Base-by-base conservation (phyloP, 176 grass and related monocot species). In the Poa annua region DNA sequence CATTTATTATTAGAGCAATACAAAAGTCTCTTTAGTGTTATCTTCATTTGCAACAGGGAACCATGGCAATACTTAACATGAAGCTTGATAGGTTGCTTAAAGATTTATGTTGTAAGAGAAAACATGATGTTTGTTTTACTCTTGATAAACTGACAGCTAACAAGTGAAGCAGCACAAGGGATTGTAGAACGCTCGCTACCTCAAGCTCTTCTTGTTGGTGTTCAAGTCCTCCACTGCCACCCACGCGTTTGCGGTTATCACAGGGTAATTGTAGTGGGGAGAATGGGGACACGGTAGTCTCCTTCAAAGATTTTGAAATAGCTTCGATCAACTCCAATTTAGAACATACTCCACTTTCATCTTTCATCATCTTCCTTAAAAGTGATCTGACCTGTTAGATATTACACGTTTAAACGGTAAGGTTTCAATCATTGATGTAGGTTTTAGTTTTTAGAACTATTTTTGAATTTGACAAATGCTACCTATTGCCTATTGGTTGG, bases 281-380 rank as follows among this genome's bases (percentile, higher is more conserved):
- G 13, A 74, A 86, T 44, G 66, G 71, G 15, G 41, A 53, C 22
- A 64, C n/a, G 17, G 3, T 82, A 72, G 86, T 92, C 64, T 85
- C 86, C 48, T 84, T 74, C 11, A 93, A 63, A 42, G 48, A 84
- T 67, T 83, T 91, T 51, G 81, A 83, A 68, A 97, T 79, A 74
- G 75, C 77, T 85, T 93, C 91, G 5, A 89, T 76, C 47, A 97
- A 79, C 49, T 91, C 60, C 62, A 60, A 1, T 78, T 86, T 97
- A 24, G 83, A 81, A 38, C 81, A 44, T 45, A 79, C 34, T 83
- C 77, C 61, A 59, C 80, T 81, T 48, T 85, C 86, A 85, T 85
- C 81, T 69, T 89, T 92, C 91, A 93, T 89, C 78, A 77, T 71
- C 82, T 85, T 89, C 74, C 90, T 97, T 81, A 97, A 59, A 68